phyloP scores from a whole-genome alignment of 768 basidiomycete genomes.

The Mycena floridula region DNA sequence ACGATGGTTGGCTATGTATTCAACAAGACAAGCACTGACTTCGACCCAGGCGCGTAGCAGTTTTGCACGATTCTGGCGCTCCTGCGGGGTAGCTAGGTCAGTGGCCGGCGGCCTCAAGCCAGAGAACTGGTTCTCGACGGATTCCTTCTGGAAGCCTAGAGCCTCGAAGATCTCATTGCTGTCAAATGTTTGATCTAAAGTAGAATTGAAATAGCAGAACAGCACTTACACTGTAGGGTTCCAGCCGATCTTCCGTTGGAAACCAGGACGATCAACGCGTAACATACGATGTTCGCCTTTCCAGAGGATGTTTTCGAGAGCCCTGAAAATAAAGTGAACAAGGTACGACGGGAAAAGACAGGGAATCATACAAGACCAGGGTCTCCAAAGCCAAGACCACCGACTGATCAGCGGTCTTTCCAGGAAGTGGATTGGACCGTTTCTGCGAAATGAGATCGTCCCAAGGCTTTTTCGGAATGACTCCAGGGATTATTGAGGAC shows the following conservation, averaged over 20 bases:
- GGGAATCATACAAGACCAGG: conserved; percentile 43
- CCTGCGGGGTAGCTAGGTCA: conserved; percentile 37
- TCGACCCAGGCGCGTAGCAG: conserved; percentile 82
- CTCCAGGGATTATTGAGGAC: conserved; percentile 61
- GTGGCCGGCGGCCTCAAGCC: conserved; percentile 51
- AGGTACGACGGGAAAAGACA: conserved; percentile 5
- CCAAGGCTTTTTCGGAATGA: conserved; percentile 56
- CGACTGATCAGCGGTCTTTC: conserved; percentile 49
- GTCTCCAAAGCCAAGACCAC: conserved; percentile 61
- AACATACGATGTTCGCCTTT: conserved; percentile 56
- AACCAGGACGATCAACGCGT: conserved; percentile 45
- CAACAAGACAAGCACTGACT: conserved; percentile 56
- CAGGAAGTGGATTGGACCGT: conserved; percentile 45
- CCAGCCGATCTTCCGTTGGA: conserved; percentile 67
- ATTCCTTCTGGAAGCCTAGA: conserved; percentile 36
- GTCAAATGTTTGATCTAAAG: no score
- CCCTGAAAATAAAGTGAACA: conserved; percentile 35
- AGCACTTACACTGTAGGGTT: conserved; percentile 50
- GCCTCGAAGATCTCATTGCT: no score
- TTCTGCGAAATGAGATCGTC: conserved; percentile 64
- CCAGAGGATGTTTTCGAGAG: conserved; percentile 75
- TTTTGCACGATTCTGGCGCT: conserved; percentile 48
- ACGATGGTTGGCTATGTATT: conserved; percentile 48
- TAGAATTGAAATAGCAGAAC: conserved; percentile 1
- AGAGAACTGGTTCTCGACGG: conserved; percentile 30